Evolutionary conservation across 495 filamentous ascomycete species (phyloP).

Genomic region (Podospora fimiseda): DNA sequence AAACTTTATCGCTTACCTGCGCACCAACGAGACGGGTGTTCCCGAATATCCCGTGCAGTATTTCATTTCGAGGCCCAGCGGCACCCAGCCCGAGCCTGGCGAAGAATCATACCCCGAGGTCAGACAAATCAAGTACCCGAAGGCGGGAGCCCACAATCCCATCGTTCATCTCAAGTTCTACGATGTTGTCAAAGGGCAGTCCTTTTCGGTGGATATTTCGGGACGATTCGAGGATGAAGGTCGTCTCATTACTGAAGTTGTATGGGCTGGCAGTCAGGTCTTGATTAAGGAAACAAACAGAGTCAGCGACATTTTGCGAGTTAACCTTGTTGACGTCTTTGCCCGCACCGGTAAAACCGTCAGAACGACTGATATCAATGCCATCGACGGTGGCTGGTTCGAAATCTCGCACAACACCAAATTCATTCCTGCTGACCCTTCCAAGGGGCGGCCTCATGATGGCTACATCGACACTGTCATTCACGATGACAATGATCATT

Average conservation of each 20-base stretch:
- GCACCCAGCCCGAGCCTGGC: constrained; percentile 59
- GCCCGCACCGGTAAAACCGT: constrained; percentile 72
- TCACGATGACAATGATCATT: constrained; percentile 78
- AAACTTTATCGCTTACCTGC: constrained; percentile 79
- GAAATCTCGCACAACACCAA: constrained; percentile 83
- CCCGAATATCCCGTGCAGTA: constrained; percentile 94
- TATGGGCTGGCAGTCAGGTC: constrained; percentile 82
- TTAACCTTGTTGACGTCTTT: constrained; percentile 78
- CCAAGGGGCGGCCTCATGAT: constrained; percentile 68
- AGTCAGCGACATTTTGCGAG: constrained; percentile 82
- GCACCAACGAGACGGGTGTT: constrained; percentile 86
- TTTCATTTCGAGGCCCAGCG: constrained; percentile 82
- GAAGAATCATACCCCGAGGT: constrained; percentile 89
- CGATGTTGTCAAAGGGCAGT: constrained; percentile 70
- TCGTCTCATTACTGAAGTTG: constrained; percentile 83
- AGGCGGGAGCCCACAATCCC: constrained; percentile 90
- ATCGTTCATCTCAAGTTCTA: constrained; percentile 83
- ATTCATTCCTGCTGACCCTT: constrained; percentile 78
- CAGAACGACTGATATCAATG: constrained; percentile 66
- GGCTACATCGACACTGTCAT: constrained; percentile 93
- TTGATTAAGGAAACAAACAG: constrained; percentile 88
- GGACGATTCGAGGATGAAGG: constrained; percentile 75
- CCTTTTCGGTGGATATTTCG: constrained; percentile 70
- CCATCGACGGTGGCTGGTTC: constrained; percentile 92
- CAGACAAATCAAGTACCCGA: constrained; percentile 91